These are phyloP conservation scores for Phialemoniopsis sp. DNA, from an alignment of 2,329 filamentous ascomycete species.

Conservation along the genomic window DNA sequence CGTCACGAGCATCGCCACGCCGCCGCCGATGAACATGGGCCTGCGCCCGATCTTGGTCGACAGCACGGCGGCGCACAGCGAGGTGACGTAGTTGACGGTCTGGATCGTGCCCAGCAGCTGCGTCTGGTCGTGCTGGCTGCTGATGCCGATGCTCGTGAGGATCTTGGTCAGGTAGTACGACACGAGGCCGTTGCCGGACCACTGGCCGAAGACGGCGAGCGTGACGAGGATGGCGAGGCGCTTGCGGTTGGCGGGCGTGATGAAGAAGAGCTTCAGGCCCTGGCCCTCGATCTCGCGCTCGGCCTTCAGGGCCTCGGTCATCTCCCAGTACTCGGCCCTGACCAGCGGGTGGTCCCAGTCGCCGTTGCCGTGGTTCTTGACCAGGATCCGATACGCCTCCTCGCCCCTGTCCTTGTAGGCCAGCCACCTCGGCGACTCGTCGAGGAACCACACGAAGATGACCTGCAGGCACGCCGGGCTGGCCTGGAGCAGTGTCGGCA, in stretches of 20 bases:
- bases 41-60: background rate
- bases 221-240: background rate
- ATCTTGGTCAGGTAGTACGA: conserved; percentile 2
- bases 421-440: conserved; percentile 59
- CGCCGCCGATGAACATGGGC: conserved; percentile 1
- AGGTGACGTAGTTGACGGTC: background rate
- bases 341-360: conserved; percentile 54
- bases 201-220: background rate
- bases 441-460: conserved; percentile 18
- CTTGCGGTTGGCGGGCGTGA: background rate
- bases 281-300: conserved; percentile 36
- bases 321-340: conserved; percentile 59
- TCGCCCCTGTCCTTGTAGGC: conserved; percentile 65
- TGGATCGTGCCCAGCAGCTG: too few species aligned
- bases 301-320: conserved; percentile 48
- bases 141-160: conserved; percentile 1
- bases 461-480: conserved; percentile 29
- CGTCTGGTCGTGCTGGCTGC: background rate
- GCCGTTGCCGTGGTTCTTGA: conserved; percentile 53
- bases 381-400: conserved; percentile 55
- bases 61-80: background rate
- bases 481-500: conserved; percentile 44
- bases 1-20: background rate
- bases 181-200: conserved; percentile 2
- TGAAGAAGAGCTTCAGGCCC: background rate